Conservation (phyloP, 768 basidiomycete species). For the Suillus paluster region DNA sequence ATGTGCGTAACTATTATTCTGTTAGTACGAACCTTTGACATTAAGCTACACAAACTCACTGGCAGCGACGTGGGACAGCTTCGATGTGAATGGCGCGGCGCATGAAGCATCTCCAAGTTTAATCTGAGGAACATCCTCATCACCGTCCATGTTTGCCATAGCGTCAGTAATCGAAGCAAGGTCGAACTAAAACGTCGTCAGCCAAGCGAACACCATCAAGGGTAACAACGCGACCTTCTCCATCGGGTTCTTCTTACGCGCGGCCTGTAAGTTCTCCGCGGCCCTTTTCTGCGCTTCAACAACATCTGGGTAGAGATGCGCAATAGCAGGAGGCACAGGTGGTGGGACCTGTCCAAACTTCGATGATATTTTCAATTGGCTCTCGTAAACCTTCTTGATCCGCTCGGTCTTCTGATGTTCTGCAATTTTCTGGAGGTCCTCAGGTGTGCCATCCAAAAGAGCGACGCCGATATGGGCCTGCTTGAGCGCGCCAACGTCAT, state of each 20-base stretch:
- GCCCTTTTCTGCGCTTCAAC: conserved; percentile 89
- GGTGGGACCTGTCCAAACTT: conserved; percentile 94
- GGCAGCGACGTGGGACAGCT: conserved; percentile 95
- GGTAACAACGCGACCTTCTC: conserved; percentile 67
- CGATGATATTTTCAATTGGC: conserved; percentile 87
- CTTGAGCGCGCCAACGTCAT: conserved; percentile 98
- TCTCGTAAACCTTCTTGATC: conserved; percentile 97
- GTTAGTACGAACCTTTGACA: conserved; percentile 3
- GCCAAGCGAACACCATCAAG: conserved; percentile 9
- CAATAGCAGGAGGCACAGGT: conserved; percentile 87
- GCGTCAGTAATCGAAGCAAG: conserved; percentile 78
- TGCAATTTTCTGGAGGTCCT: conserved; percentile 92
- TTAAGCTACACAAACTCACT: conserved; percentile 56
- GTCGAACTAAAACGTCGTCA: conserved; percentile 62
- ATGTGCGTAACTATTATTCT: conserved; percentile 86
- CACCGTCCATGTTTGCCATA: conserved; percentile 92
- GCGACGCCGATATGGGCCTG: conserved; percentile 98
- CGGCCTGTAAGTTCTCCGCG: conserved; percentile 61
- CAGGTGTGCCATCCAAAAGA: conserved; percentile 85
- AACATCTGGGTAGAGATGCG: conserved; percentile 86
- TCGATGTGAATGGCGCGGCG: conserved; percentile 98
- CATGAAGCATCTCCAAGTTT: conserved; percentile 99
- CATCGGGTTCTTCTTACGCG: conserved; percentile 84
- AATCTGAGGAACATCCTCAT: conserved; percentile 95
- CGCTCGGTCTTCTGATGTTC: conserved; percentile 90